These are phyloP conservation scores for Elsinoe fawcettii DNA, from an alignment of 2,329 filamentous ascomycete species.

Conservation along the genomic window DNA sequence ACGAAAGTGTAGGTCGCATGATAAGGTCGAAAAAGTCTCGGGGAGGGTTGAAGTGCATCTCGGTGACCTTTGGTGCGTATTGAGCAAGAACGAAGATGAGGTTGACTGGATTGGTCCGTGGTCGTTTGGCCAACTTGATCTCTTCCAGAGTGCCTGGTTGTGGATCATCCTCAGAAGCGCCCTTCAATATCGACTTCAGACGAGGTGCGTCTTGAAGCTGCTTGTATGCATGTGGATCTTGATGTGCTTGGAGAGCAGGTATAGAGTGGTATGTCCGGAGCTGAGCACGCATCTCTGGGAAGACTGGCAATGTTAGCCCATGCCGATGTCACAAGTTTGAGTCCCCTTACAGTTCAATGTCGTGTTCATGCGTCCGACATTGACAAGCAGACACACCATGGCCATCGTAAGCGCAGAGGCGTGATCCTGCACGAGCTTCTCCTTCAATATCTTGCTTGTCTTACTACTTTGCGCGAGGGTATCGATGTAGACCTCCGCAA, in stretches of 20 bases:
- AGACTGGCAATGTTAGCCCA: conserved; percentile 55
- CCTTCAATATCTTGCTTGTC: conserved; percentile 95
- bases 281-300: conserved; percentile 97
- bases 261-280: conserved; percentile 97
- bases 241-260: conserved; percentile 86
- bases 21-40: conserved; percentile 94
- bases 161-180: conserved; percentile 80
- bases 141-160: conserved; percentile 78
- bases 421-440: conserved; percentile 88
- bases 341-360: conserved; percentile 77
- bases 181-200: conserved; percentile 94
- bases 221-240: conserved; percentile 94
- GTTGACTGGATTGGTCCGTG: conserved; percentile 94
- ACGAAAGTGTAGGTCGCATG: conserved; percentile 80
- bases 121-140: conserved; percentile 60
- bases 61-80: conserved; percentile 82
- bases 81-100: conserved; percentile 91
- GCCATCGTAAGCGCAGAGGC: conserved; percentile 95
- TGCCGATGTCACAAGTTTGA: background rate
- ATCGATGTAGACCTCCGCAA: conserved; percentile 95
- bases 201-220: conserved; percentile 93
- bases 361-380: conserved; percentile 97
- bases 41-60: conserved; percentile 77
- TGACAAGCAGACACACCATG: conserved; percentile 96
- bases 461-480: conserved; percentile 98